Base-by-base conservation (phyloP, 257 asterid genomes). In the Cordia subcordata region DNA sequence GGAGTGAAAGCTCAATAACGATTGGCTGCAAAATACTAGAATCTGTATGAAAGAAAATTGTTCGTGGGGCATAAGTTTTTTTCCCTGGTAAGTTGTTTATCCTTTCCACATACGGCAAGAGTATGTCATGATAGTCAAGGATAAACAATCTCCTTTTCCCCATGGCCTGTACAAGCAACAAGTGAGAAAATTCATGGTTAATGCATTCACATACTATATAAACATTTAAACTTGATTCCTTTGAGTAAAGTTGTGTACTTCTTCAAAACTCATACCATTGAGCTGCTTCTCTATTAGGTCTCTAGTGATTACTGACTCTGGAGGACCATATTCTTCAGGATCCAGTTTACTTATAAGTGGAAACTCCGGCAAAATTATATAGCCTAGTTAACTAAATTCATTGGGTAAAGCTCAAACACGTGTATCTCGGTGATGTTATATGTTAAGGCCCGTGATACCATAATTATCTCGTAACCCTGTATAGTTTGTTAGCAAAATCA, bases 21-120 rank as follows among this genome's bases (percentile, higher is more conserved):
- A 90, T 70, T 33, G 97, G 97, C 72, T 61, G 71, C 62, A 90
- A 72, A 67, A 67, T 58, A 21, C 81, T 85, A 1, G 62, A 33
- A 17, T 78, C 79, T 5, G 81, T 44, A 51, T 75, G 64, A 64
- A 79, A 82, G 77, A 82, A 76, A 49, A 82, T 54, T 8, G 97
- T 84, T 69, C 97, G 75, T 13, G 97, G 81, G 45, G 97, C 96
- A 67, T 90, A 90, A 69, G 97, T 90, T 77, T 86, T 79, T 78
- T 92, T 82, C 47, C 82, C 93, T 0, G 96, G 94, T 70, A 90
- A 78, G 13, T 78, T 58, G 76, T 90, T 90, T 82, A 90, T 82
- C 67, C 79, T 81, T 76, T 73, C 96, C 32, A 86, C 77, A 63
- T 84, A 86, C 5, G 97, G 96, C 71, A 90, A 69, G 63, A 86